Percentiles rank a stretch among this genome's conserved stretches.
Evolutionary conservation across 2,329 filamentous ascomycete genomes (phyloP).

Genomic region (Ophiostoma tasmaniense): DNA sequence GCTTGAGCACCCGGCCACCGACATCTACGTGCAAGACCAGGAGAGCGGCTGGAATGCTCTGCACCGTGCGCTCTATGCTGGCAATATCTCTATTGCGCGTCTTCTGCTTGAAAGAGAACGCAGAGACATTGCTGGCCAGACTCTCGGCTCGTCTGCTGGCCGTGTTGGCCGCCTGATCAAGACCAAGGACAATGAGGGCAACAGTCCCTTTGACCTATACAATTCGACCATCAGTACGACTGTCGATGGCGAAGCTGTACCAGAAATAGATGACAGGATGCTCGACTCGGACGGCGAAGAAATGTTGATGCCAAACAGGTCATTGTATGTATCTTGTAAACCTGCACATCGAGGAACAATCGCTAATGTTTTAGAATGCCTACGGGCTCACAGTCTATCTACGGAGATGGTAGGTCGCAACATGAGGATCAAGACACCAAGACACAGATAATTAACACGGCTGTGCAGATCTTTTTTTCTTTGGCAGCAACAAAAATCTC

Average conservation of each 20-base stretch:
- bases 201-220: slow-evolving; percentile 90
- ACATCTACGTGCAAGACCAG: slow-evolving; percentile 76
- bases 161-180: slow-evolving; percentile 74
- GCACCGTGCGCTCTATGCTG: slow-evolving; percentile 81
- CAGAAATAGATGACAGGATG: slow-evolving; percentile 11
- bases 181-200: slow-evolving; percentile 90
- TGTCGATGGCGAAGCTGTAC: slow-evolving; percentile 34
- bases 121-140: slow-evolving; percentile 52
- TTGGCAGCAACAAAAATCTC: slow-evolving; percentile 93
- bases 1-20: slow-evolving; percentile 71
- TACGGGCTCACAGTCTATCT: slow-evolving; percentile 19
- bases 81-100: slow-evolving; percentile 79
- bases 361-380: neutral
- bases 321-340: neutral
- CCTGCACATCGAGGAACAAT: neutral
- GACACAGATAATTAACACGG: neutral
- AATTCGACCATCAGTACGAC: slow-evolving; percentile 73
- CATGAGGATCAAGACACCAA: neutral
- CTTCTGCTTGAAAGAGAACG: slow-evolving; percentile 72
- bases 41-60: slow-evolving; percentile 96
- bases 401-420: slow-evolving; percentile 45
- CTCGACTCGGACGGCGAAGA: slow-evolving; percentile 1
- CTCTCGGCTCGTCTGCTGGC: slow-evolving; percentile 47
- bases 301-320: neutral
- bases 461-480: slow-evolving; percentile 66